Evolutionary conservation across 768 basidiomycete genomes (phyloP).

Genomic region (Kwoniella heveanensis): DNA sequence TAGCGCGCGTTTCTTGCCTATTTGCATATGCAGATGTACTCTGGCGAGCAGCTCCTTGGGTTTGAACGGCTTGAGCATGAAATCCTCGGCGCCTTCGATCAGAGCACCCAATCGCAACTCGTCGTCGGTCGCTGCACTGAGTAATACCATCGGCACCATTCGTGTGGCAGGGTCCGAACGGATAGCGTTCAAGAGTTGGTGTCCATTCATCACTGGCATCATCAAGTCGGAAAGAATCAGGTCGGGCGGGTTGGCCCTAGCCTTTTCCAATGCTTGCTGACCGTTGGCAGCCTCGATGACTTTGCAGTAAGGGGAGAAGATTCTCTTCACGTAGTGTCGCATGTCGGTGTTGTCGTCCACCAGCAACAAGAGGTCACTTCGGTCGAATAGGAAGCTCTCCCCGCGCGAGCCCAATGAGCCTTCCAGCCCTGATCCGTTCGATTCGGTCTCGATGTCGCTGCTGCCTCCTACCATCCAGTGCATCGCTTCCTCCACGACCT

Average conservation of each 20-base stretch:
- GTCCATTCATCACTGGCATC: slow-evolving; percentile 52
- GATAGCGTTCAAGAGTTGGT: slow-evolving; percentile 32
- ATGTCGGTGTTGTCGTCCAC: slow-evolving; percentile 52
- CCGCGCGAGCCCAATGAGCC: slow-evolving; percentile 21
- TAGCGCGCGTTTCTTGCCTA: slow-evolving; percentile 51
- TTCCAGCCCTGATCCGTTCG: slow-evolving; percentile 20
- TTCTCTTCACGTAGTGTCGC: slow-evolving; percentile 49
- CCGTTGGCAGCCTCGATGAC: slow-evolving; percentile 53
- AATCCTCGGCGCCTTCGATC: slow-evolving; percentile 53
- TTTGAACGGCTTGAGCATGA: slow-evolving; percentile 56
- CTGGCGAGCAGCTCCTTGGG: slow-evolving; percentile 55
- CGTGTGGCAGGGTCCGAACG: slow-evolving; percentile 29
- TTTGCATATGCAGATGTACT: slow-evolving; percentile 56
- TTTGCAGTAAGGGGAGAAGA: slow-evolving; percentile 51
- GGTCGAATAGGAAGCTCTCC: slow-evolving; percentile 46
- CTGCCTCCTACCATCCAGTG: slow-evolving; percentile 33
- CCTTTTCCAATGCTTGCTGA: slow-evolving; percentile 39
- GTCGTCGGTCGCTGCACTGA: slow-evolving; percentile 53
- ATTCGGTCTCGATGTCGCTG: slow-evolving; percentile 29
- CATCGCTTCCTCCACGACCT: slow-evolving; percentile 55
- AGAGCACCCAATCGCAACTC: slow-evolving; percentile 49
- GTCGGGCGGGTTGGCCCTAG: slow-evolving; percentile 31
- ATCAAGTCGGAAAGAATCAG: slow-evolving; percentile 55
- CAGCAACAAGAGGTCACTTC: slow-evolving; percentile 48
- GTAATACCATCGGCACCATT: slow-evolving; percentile 51